phyloP scores from a whole-genome alignment of 2,329 filamentous ascomycete genomes.

The Sclerotinia trifoliorum region DNA sequence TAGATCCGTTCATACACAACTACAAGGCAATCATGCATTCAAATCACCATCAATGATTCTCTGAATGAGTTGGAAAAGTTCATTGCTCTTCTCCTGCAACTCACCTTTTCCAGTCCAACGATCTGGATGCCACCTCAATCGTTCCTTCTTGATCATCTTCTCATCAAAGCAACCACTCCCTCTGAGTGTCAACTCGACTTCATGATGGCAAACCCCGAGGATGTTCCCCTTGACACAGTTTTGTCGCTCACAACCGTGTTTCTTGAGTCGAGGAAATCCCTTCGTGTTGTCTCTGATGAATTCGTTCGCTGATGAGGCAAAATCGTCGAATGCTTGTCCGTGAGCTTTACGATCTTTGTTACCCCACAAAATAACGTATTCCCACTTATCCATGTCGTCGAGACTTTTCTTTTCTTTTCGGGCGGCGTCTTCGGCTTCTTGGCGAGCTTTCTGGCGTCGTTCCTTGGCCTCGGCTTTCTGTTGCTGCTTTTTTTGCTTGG shows the following conservation, averaged over 20 bases:
- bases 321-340: not conserved
- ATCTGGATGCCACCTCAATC: slow-evolving; percentile 24
- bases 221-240: slow-evolving; percentile 1
- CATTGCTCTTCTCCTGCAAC: slow-evolving; percentile 6
- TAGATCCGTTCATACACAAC: not conserved
- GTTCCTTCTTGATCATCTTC: slow-evolving; percentile 17
- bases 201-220: slow-evolving; percentile 15
- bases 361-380: not conserved
- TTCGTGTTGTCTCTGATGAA: not conserved
- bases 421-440: too few species aligned
- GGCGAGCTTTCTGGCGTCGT: not conserved
- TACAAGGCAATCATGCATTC: not conserved
- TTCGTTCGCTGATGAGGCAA: not conserved
- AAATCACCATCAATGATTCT: slow-evolving; percentile 17
- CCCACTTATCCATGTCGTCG: not conserved
- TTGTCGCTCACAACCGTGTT: not conserved
- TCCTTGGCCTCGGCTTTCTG: not conserved
- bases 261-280: not conserved
- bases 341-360: not conserved
- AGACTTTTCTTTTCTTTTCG: not conserved
- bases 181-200: not conserved
- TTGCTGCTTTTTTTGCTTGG: not conserved
- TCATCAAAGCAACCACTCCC: slow-evolving; percentile 9
- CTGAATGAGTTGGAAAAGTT: slow-evolving; percentile 22
- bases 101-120: slow-evolving; percentile 5